Percentiles rank a stretch among this genome's conserved stretches.
These are phyloP conservation scores for Termitomyces sp. DNA, from an alignment of 768 basidiomycete species.

Conservation along the genomic window DNA sequence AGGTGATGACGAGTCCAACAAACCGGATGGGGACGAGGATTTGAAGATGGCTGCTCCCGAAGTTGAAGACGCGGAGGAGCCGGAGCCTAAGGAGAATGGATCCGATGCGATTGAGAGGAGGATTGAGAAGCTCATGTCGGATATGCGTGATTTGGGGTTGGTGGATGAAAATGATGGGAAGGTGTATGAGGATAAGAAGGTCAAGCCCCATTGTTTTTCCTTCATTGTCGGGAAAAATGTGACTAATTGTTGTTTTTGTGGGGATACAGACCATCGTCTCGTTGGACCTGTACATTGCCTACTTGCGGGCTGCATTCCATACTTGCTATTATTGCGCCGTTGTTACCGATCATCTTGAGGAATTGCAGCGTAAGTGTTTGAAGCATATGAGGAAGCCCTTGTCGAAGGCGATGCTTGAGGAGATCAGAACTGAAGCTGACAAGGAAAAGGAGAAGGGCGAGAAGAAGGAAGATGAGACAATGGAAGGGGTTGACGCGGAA, in stretches of 20 bases:
- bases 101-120: conserved; percentile 78
- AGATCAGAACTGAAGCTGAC: conserved; percentile 55
- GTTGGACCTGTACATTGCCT: conserved; percentile 91
- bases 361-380: conserved; percentile 92
- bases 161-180: conserved; percentile 62
- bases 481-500: conserved; percentile 27
- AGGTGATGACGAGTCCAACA: conserved; percentile 24
- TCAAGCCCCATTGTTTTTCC: conserved; percentile 24
- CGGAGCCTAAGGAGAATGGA: conserved; percentile 61
- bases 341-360: conserved; percentile 89
- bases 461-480: conserved; percentile 34
- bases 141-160: conserved; percentile 62
- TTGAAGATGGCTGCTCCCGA: conserved; percentile 26
- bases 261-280: conserved; percentile 63
- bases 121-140: conserved; percentile 72
- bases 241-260: conserved; percentile 7
- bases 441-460: conserved; percentile 43
- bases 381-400: conserved; percentile 83
- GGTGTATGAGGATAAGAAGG: conserved; percentile 69
- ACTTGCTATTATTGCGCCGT: conserved; percentile 98
- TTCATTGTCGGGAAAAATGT: not conserved
- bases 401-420: conserved; percentile 58
- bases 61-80: conserved; percentile 42
- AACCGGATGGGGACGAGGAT: conserved; percentile 13
- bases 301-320: conserved; percentile 88